Evolutionary conservation across 768 basidiomycete genomes (phyloP).

Genomic region (Daedaleopsis sinensis): DNA sequence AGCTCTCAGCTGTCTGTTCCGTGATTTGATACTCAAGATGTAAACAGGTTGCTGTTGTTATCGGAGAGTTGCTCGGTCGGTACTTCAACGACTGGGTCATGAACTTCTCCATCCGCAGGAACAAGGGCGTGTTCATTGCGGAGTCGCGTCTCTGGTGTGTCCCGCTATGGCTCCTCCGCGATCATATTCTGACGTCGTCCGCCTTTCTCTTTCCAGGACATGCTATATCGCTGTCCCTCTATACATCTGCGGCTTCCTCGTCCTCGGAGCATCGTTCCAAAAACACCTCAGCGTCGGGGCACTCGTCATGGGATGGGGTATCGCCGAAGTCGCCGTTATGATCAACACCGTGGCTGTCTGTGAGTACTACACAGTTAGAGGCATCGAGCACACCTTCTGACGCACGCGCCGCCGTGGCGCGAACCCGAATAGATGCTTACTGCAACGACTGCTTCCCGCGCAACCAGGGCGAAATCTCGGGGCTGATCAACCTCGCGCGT

Average conservation of each 20-base stretch:
- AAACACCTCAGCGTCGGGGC: slow-evolving; percentile 54
- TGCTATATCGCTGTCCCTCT: slow-evolving; percentile 61
- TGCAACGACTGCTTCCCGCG: slow-evolving; percentile 52
- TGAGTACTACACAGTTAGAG: slow-evolving; percentile 34
- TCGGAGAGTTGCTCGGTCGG: slow-evolving; percentile 55
- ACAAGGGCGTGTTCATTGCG: slow-evolving; percentile 55
- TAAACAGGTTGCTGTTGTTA: slow-evolving; percentile 46
- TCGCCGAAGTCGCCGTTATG: slow-evolving; percentile 58
- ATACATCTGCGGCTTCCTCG: slow-evolving; percentile 64
- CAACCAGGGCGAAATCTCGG: slow-evolving; percentile 61
- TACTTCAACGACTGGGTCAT: slow-evolving; percentile 56
- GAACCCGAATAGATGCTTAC: slow-evolving; percentile 42
- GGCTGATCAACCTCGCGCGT: slow-evolving; percentile 59
- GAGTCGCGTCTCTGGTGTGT: slow-evolving; percentile 61
- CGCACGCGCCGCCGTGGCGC: slow-evolving; percentile 15
- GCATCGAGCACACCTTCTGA: slow-evolving; percentile 21
- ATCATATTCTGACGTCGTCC: too few relatives aligned
- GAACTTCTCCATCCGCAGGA: slow-evolving; percentile 43
- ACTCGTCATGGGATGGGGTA: slow-evolving; percentile 69
- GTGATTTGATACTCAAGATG: not conserved
- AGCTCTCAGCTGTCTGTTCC: slow-evolving; percentile 8
- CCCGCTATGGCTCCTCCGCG: not conserved
- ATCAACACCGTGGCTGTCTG: slow-evolving; percentile 67
- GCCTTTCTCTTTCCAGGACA: slow-evolving; percentile 44
- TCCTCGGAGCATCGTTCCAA: slow-evolving; percentile 57